Percentiles rank a stretch among this genome's conserved stretches.
phyloP scores from a whole-genome alignment of 2,329 filamentous ascomycete genomes.

The Cercospora sp. region DNA sequence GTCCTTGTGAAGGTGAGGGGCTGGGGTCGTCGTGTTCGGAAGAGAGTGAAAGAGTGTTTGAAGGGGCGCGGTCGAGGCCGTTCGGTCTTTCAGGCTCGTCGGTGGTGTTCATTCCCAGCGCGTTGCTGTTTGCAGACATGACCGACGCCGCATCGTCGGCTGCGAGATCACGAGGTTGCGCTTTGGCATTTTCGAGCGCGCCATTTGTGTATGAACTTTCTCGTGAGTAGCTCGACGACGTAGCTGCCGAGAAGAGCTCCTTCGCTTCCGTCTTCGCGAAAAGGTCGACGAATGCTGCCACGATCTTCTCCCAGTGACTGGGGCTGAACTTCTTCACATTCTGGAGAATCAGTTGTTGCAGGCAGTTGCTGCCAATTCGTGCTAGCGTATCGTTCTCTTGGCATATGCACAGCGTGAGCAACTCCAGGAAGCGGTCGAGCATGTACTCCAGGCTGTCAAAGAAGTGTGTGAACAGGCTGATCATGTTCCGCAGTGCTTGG shows the following conservation, averaged over 20 bases:
- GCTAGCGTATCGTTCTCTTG: constrained; percentile 99
- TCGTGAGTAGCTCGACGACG: constrained; percentile 41
- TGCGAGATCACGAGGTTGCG: constrained; percentile 12
- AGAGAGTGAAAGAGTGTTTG: constrained; percentile 23
- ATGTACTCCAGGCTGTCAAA: constrained; percentile 96
- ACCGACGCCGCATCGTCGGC: constrained; percentile 25
- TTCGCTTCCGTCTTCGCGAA: constrained; percentile 94
- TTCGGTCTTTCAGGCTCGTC: constrained; percentile 23
- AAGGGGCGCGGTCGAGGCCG: constrained; percentile 17
- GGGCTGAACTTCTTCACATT: constrained; percentile 89
- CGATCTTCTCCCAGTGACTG: constrained; percentile 90
- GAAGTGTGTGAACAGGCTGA: constrained; percentile 97
- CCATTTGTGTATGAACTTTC: constrained; percentile 30
- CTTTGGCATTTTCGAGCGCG: constrained; percentile 21
- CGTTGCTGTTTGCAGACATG: constrained; percentile 35
- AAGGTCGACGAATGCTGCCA: constrained; percentile 91
- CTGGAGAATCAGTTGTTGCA: constrained; percentile 93
- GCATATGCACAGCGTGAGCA: constrained; percentile 93
- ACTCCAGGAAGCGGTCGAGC: constrained; percentile 93
- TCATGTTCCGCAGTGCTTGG: constrained; percentile 96
- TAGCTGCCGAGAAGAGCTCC: constrained; percentile 86
- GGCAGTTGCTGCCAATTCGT: constrained; percentile 94
- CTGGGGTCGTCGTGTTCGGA: constrained; percentile 19
- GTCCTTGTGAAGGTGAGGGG: constrained; percentile 20
- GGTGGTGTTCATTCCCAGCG: constrained; percentile 47